A percentile compares a stretch with the other conserved stretches of the same genome.
These are phyloP conservation scores for Pneumocystis jirovecii DNA, from an alignment of 1,139 yeast genomes.

Conservation along the genomic window DNA sequence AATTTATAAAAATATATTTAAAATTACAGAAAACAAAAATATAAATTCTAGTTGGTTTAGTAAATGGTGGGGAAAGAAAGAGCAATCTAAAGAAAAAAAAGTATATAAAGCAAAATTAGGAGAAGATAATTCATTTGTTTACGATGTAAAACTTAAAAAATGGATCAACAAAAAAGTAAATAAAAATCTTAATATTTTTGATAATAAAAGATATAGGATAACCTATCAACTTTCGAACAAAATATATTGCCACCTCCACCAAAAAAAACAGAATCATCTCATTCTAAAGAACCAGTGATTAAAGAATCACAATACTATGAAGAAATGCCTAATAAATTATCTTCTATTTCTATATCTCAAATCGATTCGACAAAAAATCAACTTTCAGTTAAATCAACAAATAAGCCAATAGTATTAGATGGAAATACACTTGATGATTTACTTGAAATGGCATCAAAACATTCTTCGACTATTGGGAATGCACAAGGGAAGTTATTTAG, in stretches of 20 bases:
- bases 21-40: constrained; percentile 11
- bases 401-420: neutral
- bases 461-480: neutral
- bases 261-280: constrained; percentile 27
- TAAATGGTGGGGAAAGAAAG: constrained; percentile 23
- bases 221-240: neutral
- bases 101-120: constrained; percentile 80
- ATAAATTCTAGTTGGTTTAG: constrained; percentile 35
- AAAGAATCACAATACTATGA: neutral
- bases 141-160: constrained; percentile 69
- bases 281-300: neutral
- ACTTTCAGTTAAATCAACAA: neutral
- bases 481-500: neutral
- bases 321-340: neutral
- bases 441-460: neutral
- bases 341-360: neutral
- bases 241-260: neutral
- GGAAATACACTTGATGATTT: neutral
- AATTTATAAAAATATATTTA: constrained; percentile 11
- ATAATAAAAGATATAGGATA: constrained; percentile 18
- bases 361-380: neutral
- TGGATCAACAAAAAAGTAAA: constrained; percentile 57
- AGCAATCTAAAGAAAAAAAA: constrained; percentile 27
- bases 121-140: constrained; percentile 56
- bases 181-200: neutral